phyloP scores from a whole-genome alignment of 768 basidiomycete species.

The Lactifluus subvellereus region DNA sequence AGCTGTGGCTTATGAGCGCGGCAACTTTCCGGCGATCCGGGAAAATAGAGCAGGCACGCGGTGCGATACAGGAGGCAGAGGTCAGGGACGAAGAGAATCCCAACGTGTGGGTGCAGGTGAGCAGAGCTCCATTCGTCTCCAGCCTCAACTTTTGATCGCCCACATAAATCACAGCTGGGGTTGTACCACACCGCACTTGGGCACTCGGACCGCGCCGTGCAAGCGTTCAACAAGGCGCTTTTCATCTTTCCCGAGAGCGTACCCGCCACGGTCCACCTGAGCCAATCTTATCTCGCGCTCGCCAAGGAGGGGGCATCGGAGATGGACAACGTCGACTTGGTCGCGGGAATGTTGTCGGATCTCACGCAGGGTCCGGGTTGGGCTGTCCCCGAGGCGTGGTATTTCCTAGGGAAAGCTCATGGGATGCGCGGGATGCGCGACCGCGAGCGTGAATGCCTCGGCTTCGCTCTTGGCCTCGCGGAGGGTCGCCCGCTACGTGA shows the following conservation, averaged over 20 bases:
- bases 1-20: conserved; percentile 91
- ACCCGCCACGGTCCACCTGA: conserved; percentile 70
- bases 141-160: no score
- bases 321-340: conserved; percentile 62
- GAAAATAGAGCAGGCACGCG: conserved; percentile 85
- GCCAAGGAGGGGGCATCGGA: conserved; percentile 29
- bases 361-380: conserved; percentile 77
- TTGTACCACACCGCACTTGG: conserved; percentile 61
- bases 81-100: conserved; percentile 80
- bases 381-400: conserved; percentile 96
- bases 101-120: conserved; percentile 91
- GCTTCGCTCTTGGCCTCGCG: conserved; percentile 57
- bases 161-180: conserved; percentile 47
- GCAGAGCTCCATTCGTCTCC: conserved; percentile 19
- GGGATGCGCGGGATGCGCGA: conserved; percentile 66
- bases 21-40: conserved; percentile 89
- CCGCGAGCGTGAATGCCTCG: conserved; percentile 68
- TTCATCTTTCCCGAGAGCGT: conserved; percentile 79
- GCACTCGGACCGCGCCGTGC: conserved; percentile 54
- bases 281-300: conserved; percentile 59
- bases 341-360: conserved; percentile 72
- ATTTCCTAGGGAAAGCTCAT: conserved; percentile 78
- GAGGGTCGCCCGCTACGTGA: conserved; percentile 63
- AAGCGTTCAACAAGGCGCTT: conserved; percentile 83
- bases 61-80: conserved; percentile 93